Evolutionary conservation across 306 rosid species (phyloP), one percentile per base, ranked within the genome.

Genomic region (Aeschynomene evenia): DNA sequence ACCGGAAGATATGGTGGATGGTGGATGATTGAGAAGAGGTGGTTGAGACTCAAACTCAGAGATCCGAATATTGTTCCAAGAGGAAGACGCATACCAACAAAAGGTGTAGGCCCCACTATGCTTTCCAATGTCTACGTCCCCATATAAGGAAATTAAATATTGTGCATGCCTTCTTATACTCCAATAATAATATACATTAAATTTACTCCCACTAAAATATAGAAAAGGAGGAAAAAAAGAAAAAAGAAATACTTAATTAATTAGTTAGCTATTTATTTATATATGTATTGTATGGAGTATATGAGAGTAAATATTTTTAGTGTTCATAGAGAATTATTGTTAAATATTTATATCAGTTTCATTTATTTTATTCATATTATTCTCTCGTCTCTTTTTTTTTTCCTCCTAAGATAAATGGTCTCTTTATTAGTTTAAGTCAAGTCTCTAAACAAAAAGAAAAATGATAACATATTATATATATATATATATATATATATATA

Each of bases 21-120:
- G 51, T 23, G 70, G 40, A n/a, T 37, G 86, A 84, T 72, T 78
- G 79, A 36, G 69, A 70, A 62, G 12, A 42, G 57, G 70, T 75
- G 72, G 71, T 72, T 77, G 77, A 64, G 70, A 52, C 71, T 79
- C 55, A 64, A 66, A 52, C 71, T 79, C 55, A 4, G 23, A 61
- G 82, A 67, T 15, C 15, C 29, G n/a, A 23, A 58, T 23, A 4
- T 15, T 26, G 52, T 10, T 5, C 34, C 12, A 26, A 0, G 10
- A 69, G 52, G 28, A 9, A 43, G 28, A 18, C 37, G 48, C 52
- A 18, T 14, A 52, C 33, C 66, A 52, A 54, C 57, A 21, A 54
- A 53, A 74, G 8, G 66, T 22, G 82, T 78, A 80, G 55, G 74
- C 20, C 78, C 82, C 90, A 77, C 79, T 8, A 9, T 68, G 36